Conservation (phyloP, 2,329 filamentous ascomycete species). For the Didymella exigua region DNA sequence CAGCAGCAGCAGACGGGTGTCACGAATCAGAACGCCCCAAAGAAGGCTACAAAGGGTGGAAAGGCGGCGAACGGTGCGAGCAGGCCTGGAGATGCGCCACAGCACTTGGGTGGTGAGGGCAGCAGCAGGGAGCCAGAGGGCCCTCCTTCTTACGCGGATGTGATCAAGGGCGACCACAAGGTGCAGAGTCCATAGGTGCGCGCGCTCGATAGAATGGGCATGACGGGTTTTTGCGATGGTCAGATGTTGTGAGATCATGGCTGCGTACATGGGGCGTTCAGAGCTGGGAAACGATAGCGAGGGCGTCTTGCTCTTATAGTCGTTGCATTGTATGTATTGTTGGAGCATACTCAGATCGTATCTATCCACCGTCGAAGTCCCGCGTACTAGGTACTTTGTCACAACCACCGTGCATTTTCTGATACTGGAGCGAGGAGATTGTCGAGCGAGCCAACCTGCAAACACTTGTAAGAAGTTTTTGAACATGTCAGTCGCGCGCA, state of each 20-base stretch:
- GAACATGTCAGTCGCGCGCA: too few relatives aligned
- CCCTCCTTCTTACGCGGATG: constrained; percentile 85
- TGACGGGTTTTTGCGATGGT: neutral
- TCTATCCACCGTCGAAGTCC: too few relatives aligned
- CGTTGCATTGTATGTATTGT: neutral
- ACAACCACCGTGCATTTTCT: too few relatives aligned
- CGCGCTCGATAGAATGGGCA: neutral
- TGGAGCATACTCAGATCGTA: too few relatives aligned
- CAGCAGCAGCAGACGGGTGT: constrained; percentile 45
- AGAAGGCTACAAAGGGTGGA: constrained; percentile 15
- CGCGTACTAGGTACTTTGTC: too few relatives aligned
- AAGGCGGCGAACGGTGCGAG: constrained; percentile 10
- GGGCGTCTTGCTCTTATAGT: neutral
- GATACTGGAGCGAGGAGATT: too few relatives aligned
- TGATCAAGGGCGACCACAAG: constrained; percentile 89
- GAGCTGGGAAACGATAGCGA: neutral
- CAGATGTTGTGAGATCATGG: neutral
- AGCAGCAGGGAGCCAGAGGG: constrained; percentile 49
- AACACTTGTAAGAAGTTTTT: too few relatives aligned
- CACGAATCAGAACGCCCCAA: constrained; percentile 29
- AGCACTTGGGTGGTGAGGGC: constrained; percentile 29
- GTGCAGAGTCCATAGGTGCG: constrained; percentile 61
- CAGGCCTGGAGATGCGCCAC: constrained; percentile 15
- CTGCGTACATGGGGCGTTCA: neutral
- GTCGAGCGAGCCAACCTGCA: too few relatives aligned